Evolutionary conservation across 495 filamentous ascomycete species (phyloP).

Genomic region (Cryomyces minteri): DNA sequence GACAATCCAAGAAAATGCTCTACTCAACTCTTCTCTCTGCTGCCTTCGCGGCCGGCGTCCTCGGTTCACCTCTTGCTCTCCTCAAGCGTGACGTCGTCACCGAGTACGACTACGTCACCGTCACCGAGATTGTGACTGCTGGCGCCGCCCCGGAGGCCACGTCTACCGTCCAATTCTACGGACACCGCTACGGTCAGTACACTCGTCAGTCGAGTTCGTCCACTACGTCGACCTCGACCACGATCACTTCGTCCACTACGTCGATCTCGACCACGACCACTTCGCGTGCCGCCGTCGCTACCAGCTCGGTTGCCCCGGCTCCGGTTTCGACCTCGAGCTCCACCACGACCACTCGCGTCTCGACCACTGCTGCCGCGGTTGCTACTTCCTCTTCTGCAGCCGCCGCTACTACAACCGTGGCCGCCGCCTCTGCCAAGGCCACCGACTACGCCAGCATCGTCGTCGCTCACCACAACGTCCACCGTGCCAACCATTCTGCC

Average conservation of each 20-base stretch:
- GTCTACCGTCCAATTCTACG: conserved; percentile 4
- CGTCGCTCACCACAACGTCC: conserved; percentile 65
- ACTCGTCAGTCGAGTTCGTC: conserved; percentile 2
- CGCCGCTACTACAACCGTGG: background rate
- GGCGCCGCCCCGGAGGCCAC: conserved; percentile 11
- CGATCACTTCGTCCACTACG: background rate
- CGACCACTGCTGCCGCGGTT: background rate
- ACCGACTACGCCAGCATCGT: conserved; percentile 25
- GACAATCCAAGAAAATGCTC: conserved; percentile 37
- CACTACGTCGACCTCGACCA: conserved; percentile 1
- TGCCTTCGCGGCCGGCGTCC: conserved; percentile 40
- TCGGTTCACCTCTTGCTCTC: conserved; percentile 32
- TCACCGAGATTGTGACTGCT: conserved; percentile 29
- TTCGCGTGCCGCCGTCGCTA: conserved; percentile 7
- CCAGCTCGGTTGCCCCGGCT: conserved; percentile 3
- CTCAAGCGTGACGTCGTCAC: conserved; percentile 33
- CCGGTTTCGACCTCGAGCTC: conserved; percentile 4
- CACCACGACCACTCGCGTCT: conserved; percentile 4
- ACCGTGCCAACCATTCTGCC: conserved; percentile 70
- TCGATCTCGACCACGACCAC: conserved; percentile 8
- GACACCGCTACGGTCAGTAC: conserved; percentile 6
- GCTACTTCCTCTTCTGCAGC: background rate
- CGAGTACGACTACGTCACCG: conserved; percentile 41
- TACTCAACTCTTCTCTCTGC: conserved; percentile 41
- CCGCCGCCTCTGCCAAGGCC: background rate